A percentile compares a stretch with the other conserved stretches of the same genome.
phyloP scores from a whole-genome alignment of 139 green algal species.

The Chlorella sp. region DNA sequence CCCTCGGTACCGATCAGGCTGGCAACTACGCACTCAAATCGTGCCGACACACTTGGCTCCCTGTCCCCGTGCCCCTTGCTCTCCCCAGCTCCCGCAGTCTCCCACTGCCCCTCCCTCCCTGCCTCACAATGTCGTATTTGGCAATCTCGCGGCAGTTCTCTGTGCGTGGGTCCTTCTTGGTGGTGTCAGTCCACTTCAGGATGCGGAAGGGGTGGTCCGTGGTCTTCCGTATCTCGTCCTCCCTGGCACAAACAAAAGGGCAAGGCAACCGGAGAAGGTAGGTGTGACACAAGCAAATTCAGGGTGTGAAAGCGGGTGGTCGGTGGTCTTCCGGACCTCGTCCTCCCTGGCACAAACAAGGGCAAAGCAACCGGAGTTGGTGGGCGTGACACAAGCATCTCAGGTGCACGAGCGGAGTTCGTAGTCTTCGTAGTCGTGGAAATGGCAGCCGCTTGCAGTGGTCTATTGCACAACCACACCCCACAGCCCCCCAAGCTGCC shows the following conservation, averaged over 20 bases:
- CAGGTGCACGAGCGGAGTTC: too few species aligned
- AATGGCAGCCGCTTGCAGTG: too few species aligned
- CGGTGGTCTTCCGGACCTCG: conserved; percentile 24
- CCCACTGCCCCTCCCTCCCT: too few species aligned
- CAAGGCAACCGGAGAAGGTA: too few species aligned
- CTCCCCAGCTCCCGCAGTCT: too few species aligned
- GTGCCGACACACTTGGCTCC: neutral
- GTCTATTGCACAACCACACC: neutral
- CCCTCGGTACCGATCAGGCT: neutral
- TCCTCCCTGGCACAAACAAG: conserved; percentile 12
- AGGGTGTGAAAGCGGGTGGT: too few species aligned
- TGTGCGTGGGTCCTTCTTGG: neutral
- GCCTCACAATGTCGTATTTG: conserved; percentile 25
- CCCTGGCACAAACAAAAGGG: neutral
- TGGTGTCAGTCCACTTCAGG: conserved; percentile 26
- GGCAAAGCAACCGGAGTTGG: too few species aligned
- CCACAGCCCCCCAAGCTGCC: neutral
- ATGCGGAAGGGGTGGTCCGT: neutral
- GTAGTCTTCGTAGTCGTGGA: too few species aligned
- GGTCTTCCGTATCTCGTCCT: conserved; percentile 26
- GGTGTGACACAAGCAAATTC: too few species aligned
- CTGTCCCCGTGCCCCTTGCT: too few species aligned
- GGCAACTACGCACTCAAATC: neutral
- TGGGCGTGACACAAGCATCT: too few species aligned
- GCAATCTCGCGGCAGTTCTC: conserved; percentile 39